Conservation (phyloP, 306 rosid species). For the Morella rubra region DNA sequence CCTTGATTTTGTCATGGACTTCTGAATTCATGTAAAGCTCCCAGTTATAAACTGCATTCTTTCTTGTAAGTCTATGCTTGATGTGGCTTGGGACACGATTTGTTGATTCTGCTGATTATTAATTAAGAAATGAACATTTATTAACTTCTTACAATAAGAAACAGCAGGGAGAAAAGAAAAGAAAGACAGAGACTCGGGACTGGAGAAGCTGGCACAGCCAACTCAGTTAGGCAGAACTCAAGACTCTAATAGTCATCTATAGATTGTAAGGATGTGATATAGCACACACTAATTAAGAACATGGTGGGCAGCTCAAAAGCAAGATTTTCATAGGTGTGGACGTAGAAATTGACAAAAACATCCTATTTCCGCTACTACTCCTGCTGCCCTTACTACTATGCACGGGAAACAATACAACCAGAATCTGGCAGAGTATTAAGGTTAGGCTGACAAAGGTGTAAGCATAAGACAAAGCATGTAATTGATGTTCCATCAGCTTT, state of each 20-base stretch:
- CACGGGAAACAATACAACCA: neutral
- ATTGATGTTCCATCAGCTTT: no score
- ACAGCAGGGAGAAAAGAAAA: neutral
- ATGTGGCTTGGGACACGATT: conserved; percentile 6
- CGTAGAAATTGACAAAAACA: neutral
- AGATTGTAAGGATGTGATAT: no score
- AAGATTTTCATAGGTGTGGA: neutral
- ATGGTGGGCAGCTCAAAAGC: no score
- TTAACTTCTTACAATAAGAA: neutral
- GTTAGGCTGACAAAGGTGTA: neutral
- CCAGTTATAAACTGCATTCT: conserved; percentile 41
- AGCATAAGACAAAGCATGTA: neutral
- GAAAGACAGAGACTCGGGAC: neutral
- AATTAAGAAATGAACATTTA: neutral
- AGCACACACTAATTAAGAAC: no score
- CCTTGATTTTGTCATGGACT: conserved; percentile 28
- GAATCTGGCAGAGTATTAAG: neutral
- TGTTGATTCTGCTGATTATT: conserved; percentile 11
- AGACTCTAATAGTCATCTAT: neutral
- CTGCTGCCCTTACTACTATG: neutral
- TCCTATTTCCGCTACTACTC: neutral
- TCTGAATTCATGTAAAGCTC: conserved; percentile 34
- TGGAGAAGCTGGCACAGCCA: neutral
- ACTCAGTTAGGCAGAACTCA: neutral
- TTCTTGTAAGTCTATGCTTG: conserved; percentile 36